Base-by-base conservation (phyloP, 2,329 filamentous ascomycete species). In the Clonostachys byssicola region DNA sequence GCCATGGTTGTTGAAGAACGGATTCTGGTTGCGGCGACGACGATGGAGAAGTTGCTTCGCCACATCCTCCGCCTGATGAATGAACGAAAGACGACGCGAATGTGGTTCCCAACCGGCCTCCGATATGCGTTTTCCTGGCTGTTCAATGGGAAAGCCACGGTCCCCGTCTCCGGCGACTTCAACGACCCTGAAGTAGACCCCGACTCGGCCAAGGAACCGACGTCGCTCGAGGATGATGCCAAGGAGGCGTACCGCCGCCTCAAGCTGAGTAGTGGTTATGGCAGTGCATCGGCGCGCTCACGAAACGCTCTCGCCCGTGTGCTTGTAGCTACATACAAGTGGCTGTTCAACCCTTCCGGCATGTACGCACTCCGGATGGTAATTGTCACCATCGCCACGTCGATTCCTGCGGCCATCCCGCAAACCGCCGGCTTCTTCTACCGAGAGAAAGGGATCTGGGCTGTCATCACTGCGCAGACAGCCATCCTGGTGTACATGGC, bases 361-460 rank as follows among this genome's bases (percentile, higher is more conserved):
- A 61, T 75, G 54, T 77, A 70, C 47, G 73, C 71, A 0, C 46
- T 77, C 10, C 69, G 74, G 3, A 67, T 77, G 60, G 71, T 77
- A 0, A 51, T 69, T 7, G 69, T 74, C 1, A 76, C 74, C 0
- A 58, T 78, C 12, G 73, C 67, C 0, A 57, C 66, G 1, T 56
- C 60, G 0, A 67, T 78, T 5, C 70, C 74, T 0, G 65, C 68
- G 0, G 62, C 63, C 0, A 60, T 78, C 5, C 68, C 71, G 0
- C 54, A 58, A 23, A 66, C 64, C 2, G 67, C 74, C 0, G 73
- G 71, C 2, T 78, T 79, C 53, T 77, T 68, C 51, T 78, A 75
- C 44, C 66, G 73, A 4, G 67, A 78, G 47, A 77, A 75, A 53
- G 74, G 75, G 0, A 60, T 79, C 0, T 79, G 75, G 75, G 72